Conservation (phyloP, 2,329 filamentous ascomycete genomes). For the Emergomyces pasteurianus region DNA sequence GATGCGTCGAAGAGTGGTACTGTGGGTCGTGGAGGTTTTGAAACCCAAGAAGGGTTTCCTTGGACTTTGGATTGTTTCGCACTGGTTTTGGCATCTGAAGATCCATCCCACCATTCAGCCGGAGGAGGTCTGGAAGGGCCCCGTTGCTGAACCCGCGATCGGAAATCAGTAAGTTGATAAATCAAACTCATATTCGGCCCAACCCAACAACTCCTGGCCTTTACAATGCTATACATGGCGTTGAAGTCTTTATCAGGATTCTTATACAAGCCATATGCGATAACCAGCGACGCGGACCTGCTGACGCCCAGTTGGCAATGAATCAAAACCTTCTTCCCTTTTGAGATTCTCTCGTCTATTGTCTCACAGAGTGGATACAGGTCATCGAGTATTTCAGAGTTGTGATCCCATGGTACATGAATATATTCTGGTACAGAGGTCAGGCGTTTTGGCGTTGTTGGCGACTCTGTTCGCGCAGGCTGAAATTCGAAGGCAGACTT, state of each 20-base stretch:
- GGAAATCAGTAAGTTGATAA: conserved; percentile 55
- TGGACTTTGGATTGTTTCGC: background rate
- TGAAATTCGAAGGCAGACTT: conserved; percentile 39
- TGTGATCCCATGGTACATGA: conserved; percentile 55
- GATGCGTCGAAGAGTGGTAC: background rate
- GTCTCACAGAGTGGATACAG: conserved; percentile 47
- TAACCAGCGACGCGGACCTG: conserved; percentile 53
- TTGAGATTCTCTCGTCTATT: conserved; percentile 46
- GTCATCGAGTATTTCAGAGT: conserved; percentile 55
- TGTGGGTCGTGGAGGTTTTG: conserved; percentile 1
- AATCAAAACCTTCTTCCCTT: conserved; percentile 49
- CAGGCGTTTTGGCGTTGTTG: conserved; percentile 21
- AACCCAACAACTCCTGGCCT: conserved; percentile 54
- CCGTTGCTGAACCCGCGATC: conserved; percentile 29
- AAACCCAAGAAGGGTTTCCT: background rate
- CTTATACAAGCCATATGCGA: conserved; percentile 54
- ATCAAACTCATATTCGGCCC: conserved; percentile 59
- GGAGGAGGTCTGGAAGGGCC: conserved; percentile 21
- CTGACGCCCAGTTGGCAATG: conserved; percentile 56
- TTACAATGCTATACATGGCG: conserved; percentile 52
- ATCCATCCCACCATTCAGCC: conserved; percentile 25
- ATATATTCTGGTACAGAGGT: conserved; percentile 48
- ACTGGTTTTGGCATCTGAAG: conserved; percentile 12
- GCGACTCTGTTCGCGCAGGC: conserved; percentile 17
- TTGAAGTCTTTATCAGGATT: conserved; percentile 51